Evolutionary conservation across 192 early-diverging fungal species (phyloP), one percentile per base, ranked within the genome.

Genomic region (Coemansia sp.): DNA sequence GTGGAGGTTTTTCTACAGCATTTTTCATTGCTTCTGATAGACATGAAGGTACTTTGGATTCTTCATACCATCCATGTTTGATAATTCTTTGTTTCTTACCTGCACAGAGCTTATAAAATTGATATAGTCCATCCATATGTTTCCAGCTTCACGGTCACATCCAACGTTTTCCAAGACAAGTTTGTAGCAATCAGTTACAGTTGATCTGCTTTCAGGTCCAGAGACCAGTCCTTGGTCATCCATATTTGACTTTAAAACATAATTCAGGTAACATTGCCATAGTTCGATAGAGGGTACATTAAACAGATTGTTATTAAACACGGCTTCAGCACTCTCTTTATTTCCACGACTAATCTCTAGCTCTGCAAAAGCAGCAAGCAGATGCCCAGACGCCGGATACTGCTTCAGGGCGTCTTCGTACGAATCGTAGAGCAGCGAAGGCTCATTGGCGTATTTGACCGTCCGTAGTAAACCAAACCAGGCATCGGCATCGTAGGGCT

Each of bases 121-220:
- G 33, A 97, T 81, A 67, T 95, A 99, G 56, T 95, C 89, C 11
- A 82, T 68, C 96, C 96, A 99, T 32, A 99, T 90, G 32, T 73
- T 71, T 1, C 95, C 95, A 6, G 95, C 87, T 25, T 96, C 93
- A 52, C 89, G 89, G 73, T 99, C 95, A 8, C 87, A 72, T 0
- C 96, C 96, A 45, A 99, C 85, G 69, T 93, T 89, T 51, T 89
- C 85, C 1, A 99, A 77, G 16, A 94, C 93, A 72, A 91, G 93
- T 70, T 97, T 95, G 79, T 88, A 97, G 16, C 94, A 88, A 67
- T 92, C 89, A 66, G 82, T 79, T 60, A 98, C 88, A 20, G 87
- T 89, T 7, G 67, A 71, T 28, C 89, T 85, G n/a, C 86, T 72
- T 56, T 93, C 91, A 11, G 84, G 80, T 22, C 75, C 71, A 7